Evolutionary conservation across 805 yeast species (phyloP).

Genomic region (Teunomyces gatunensis): DNA sequence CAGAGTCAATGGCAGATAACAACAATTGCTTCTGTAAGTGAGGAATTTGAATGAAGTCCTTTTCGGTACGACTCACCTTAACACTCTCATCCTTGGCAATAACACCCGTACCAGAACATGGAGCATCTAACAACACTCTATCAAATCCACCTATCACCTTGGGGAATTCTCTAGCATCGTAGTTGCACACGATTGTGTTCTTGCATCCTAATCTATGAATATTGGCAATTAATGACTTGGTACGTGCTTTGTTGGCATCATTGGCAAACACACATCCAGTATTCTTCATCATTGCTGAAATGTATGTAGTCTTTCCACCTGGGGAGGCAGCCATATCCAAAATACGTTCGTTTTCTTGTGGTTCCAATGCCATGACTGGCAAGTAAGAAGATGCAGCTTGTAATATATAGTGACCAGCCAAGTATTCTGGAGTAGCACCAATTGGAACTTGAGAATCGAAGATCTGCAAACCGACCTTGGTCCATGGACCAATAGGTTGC

Average conservation of each 20-base stretch:
- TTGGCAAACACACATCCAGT: conserved; percentile 97
- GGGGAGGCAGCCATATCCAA: conserved; percentile 99
- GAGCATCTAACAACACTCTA: conserved; percentile 92
- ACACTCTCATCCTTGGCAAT: conserved; percentile 96
- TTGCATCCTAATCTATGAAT: conserved; percentile 96
- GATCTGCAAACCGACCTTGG: conserved; percentile 95
- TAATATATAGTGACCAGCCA: conserved; percentile 95
- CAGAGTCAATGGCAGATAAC: conserved; percentile 94
- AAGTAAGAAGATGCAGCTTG: conserved; percentile 98
- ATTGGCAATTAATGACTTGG: conserved; percentile 94
- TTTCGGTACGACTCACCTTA: conserved; percentile 88
- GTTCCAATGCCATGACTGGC: conserved; percentile 96
- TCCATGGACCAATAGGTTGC: conserved; percentile 97
- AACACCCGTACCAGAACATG: conserved; percentile 99
- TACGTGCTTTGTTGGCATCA: conserved; percentile 94
- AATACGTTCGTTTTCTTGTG: conserved; percentile 94
- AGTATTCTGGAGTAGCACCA: conserved; percentile 98
- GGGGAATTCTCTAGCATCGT: conserved; percentile 98
- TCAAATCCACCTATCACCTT: conserved; percentile 98
- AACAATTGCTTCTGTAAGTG: conserved; percentile 93
- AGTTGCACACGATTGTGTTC: conserved; percentile 93
- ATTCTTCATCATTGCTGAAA: conserved; percentile 95
- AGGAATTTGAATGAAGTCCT: conserved; percentile 95
- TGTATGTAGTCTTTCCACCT: conserved; percentile 96
- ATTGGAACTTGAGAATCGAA: conserved; percentile 99